Base-by-base conservation (phyloP, 2,329 filamentous ascomycete species). In the Hortaea sp. region DNA sequence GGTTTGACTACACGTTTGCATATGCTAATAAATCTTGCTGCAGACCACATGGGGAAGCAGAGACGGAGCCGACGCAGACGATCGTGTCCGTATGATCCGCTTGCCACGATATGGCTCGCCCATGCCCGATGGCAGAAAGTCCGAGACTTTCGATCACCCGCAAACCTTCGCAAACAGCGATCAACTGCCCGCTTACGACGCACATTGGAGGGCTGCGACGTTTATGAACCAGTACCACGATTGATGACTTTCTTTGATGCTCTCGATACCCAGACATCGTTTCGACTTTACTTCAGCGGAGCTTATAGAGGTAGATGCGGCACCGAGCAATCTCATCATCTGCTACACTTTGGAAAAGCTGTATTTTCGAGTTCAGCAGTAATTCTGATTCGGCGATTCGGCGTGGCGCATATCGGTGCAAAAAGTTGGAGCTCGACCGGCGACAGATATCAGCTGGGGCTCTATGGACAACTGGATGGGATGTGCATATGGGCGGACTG, bases 41-140 rank as follows among this genome's bases (percentile, higher is more conserved):
- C 63, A 95, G 89, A 95, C 89, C 39, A 90, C 88, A 44, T 95
- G 89, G 89, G 89, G 89, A 62, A 95, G 88, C 69, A 84, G 89
- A 67, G 86, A 88, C 58, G 89, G 92, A 58, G 89, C 88, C 62
- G 89, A 95, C 67, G 77, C 84, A 56, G 85, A 94, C 66, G 84
- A 94, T 66, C 77, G 76, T 53, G 75, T 80, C 56, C 81, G 84
- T 61, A 80, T 86, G 71, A 77, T 67, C 41, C 61, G 58, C 29
- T 53, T 64, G n/a, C 62, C 63, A 43, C 56, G 54, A 10, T 65
- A 65, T 51, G 57, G 55, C 42, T 57, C 61, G 12, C 47, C 49
- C 5, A 45, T 43, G 5, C 55, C 57, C 27, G 56, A 61, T 41
- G 60, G 60, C 20, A 56, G 59, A 29, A 62, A 61, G 47, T 62